A percentile compares a stretch with the other conserved stretches of the same genome.
phyloP scores from a whole-genome alignment of 2,329 filamentous ascomycete genomes.

The Cladophialophora exuberans region DNA sequence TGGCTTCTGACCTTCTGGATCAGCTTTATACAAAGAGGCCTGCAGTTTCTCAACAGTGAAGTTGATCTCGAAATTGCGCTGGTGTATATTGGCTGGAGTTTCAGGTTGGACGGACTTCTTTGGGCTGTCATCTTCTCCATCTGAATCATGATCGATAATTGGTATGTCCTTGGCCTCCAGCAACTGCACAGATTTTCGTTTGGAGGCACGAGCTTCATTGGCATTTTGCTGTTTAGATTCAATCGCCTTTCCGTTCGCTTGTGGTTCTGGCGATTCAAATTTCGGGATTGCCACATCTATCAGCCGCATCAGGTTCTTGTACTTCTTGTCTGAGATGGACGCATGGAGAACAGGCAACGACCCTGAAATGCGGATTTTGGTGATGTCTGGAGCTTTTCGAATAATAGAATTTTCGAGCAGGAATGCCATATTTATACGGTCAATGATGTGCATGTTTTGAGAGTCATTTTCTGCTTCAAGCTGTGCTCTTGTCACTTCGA shows the following conservation, averaged over 20 bases:
- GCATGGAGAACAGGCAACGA: constrained; percentile 91
- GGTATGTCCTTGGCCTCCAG: constrained; percentile 71
- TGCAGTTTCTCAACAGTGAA: constrained; percentile 94
- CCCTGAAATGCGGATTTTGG: constrained; percentile 87
- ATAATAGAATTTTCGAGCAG: constrained; percentile 94
- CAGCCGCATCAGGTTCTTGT: constrained; percentile 94
- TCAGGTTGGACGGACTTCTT: constrained; percentile 65
- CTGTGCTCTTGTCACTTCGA: constrained; percentile 85
- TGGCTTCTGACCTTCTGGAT: constrained; percentile 70
- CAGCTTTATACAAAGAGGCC: constrained; percentile 86
- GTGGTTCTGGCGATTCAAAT: constrained; percentile 59
- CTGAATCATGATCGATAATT: constrained; percentile 72
- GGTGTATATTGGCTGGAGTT: constrained; percentile 66
- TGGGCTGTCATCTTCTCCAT: constrained; percentile 61
- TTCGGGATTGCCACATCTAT: constrained; percentile 94
- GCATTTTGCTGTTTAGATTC: constrained; percentile 39
- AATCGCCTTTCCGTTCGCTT: constrained; percentile 40
- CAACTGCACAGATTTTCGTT: constrained; percentile 41
- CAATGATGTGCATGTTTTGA: constrained; percentile 83
- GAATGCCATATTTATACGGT: constrained; percentile 97
- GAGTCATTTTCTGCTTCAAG: constrained; percentile 68
- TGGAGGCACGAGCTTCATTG: constrained; percentile 31
- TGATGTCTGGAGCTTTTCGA: constrained; percentile 91
- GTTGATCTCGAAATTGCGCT: constrained; percentile 92
- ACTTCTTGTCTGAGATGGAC: constrained; percentile 90